Evolutionary conservation across 441 rosid species (phyloP), one percentile per base, ranked within the genome.

Genomic region (Isatis lusitanica): DNA sequence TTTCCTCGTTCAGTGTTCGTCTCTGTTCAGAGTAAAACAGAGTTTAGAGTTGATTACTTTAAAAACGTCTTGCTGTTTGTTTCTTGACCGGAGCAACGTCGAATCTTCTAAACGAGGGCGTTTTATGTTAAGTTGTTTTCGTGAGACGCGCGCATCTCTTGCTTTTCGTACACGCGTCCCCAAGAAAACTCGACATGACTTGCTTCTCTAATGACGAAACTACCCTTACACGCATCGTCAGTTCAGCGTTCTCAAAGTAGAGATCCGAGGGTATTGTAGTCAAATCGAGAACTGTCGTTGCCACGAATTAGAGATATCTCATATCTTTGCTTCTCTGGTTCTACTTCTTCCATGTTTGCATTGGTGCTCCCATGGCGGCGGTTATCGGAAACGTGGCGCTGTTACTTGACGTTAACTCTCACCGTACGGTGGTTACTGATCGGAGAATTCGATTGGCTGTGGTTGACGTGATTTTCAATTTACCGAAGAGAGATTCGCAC

Each of bases 321-420:
- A 57, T 46, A 70, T 70, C 51, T 44, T 57, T 5, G 70, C 38
- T 50, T 18, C 35, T 76, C 64, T 77, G 71, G 31, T 39, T 67
- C 78, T 60, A 11, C 47, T 71, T 74, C 35, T 53, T 28, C 56
- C 74, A 75, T 51, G n/a, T 65, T 56, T 21, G 61, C 61, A 47
- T 9, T 59, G 16, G 61, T 38, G 48, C 58, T 67, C 21, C 63
- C 59, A 90, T 89, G 94, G 94, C 94, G 28, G 85, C 83, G 46
- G 89, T 89, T 63, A 43, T 84, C 7, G 98, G 97, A 53, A 91
- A 94, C 81, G 70, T 87, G 38, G 88, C 93, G 51, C 51, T 87
- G 33, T 69, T 87, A 61, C 85, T 85, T 2, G 94, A 91, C 81
- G 75, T 83, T 39, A 70, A 71, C 42, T 85, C 88, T 18, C 85